Evolutionary conservation across 1,139 yeast genomes (phyloP).

Genomic region (Candida pseudoviswanathii): DNA sequence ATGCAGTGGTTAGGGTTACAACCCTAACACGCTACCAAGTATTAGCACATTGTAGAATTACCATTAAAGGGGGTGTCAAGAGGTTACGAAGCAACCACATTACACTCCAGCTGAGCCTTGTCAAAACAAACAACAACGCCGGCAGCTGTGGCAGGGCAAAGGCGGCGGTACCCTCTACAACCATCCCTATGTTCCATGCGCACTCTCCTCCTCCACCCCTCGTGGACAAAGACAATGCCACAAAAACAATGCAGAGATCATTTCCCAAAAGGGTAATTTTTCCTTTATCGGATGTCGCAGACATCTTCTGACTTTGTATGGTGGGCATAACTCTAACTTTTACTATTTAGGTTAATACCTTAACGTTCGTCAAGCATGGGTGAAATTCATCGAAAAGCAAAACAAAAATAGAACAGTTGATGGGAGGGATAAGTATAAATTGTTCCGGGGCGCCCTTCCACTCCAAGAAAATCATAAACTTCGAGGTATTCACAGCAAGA

Average conservation of each 20-base stretch:
- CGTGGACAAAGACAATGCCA: not conserved
- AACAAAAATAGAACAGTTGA: not conserved
- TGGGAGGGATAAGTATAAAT: not conserved
- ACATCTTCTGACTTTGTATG: no score
- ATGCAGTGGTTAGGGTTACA: constrained; percentile 5
- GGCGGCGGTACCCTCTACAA: no score
- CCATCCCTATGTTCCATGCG: no score
- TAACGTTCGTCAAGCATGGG: not conserved
- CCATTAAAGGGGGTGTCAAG: no score
- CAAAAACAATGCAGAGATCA: not conserved
- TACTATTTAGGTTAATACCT: not conserved
- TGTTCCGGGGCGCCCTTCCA: no score
- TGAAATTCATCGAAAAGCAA: not conserved
- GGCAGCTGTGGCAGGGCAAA: no score
- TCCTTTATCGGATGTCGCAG: not conserved
- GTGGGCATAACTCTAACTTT: not conserved
- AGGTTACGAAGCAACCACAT: no score
- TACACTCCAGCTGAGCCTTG: no score
- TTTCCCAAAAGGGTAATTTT: constrained; percentile 2
- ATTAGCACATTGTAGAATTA: no score
- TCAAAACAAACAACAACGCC: no score
- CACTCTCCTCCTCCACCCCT: no score
- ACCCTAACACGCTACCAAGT: constrained; percentile 8
- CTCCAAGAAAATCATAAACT: no score
- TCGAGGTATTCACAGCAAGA: not conserved